Conservation (phyloP, 1,284 basidiomycete genomes). For the Neolentinus lepideus region DNA sequence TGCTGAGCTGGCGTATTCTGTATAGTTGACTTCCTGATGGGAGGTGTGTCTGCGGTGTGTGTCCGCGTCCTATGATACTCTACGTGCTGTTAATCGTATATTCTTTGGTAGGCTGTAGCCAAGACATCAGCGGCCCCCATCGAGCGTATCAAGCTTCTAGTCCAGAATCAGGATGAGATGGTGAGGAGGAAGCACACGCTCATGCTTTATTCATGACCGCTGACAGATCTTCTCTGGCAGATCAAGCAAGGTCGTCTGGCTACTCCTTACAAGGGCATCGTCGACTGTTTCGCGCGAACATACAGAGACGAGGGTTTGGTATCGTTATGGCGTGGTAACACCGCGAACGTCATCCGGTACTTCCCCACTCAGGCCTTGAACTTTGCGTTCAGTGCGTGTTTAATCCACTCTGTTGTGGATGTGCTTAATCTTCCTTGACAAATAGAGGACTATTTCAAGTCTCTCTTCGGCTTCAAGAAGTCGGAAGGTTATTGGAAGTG, state of each 20-base stretch:
- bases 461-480: conserved; percentile 89
- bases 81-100: conserved; percentile 7
- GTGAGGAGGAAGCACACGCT: conserved; percentile 27
- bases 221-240: too few species aligned
- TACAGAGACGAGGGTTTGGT: conserved; percentile 89
- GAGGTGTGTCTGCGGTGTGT: conserved; percentile 84
- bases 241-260: conserved; percentile 96
- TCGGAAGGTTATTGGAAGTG: conserved; percentile 84
- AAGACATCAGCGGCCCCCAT: conserved; percentile 98
- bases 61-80: conserved; percentile 3
- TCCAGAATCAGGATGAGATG: conserved; percentile 98
- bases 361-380: conserved; percentile 96
- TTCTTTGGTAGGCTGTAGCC: conserved; percentile 70
- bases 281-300: conserved; percentile 84
- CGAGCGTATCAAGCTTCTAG: conserved; percentile 97
- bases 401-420: not conserved
- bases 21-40: conserved; percentile 86
- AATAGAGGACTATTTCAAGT: conserved; percentile 94
- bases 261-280: conserved; percentile 89
- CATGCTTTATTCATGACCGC: conserved; percentile 22
- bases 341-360: conserved; percentile 97
- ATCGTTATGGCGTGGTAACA: conserved; percentile 94
- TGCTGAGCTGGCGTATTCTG: conserved; percentile 29
- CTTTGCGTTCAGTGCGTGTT: conserved; percentile 84
- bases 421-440: conserved; percentile 16